phyloP scores from a whole-genome alignment of 1,284 basidiomycete species.

The Irpex sp. region DNA sequence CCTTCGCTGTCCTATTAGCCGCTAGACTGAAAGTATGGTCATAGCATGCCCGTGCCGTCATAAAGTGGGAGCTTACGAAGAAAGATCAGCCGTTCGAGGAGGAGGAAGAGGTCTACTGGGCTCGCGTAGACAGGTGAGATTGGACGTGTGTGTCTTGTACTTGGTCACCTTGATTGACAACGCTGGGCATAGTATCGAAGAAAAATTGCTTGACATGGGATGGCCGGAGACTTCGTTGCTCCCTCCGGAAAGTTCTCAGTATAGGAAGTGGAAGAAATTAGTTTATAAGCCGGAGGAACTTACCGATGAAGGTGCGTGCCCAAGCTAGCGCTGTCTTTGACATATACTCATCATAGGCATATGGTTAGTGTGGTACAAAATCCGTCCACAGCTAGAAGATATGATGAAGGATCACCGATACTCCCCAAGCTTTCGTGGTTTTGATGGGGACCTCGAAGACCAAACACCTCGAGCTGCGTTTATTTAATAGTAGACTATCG shows the following conservation, averaged over 20 bases:
- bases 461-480: no score
- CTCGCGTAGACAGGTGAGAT: neutral
- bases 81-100: no score
- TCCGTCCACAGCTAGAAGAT: no score
- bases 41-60: neutral
- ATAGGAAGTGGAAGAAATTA: neutral
- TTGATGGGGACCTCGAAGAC: no score
- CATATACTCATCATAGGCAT: neutral
- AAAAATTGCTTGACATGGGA: conserved; percentile 1
- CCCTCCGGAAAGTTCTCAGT: neutral
- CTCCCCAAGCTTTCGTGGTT: conserved; percentile 1
- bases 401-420: neutral
- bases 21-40: neutral
- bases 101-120: neutral
- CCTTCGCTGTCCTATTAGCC: neutral
- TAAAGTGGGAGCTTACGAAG: neutral
- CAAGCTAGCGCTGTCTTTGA: no score
- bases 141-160: no score
- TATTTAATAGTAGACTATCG: no score
- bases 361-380: neutral
- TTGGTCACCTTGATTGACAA: neutral
- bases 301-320: neutral
- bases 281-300: conserved; percentile 1
- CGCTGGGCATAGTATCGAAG: neutral
- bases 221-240: neutral